A percentile compares a stretch with the other conserved stretches of the same genome.
Conservation (phyloP, 2,329 filamentous ascomycete genomes). For the Botrytis tulipae region DNA sequence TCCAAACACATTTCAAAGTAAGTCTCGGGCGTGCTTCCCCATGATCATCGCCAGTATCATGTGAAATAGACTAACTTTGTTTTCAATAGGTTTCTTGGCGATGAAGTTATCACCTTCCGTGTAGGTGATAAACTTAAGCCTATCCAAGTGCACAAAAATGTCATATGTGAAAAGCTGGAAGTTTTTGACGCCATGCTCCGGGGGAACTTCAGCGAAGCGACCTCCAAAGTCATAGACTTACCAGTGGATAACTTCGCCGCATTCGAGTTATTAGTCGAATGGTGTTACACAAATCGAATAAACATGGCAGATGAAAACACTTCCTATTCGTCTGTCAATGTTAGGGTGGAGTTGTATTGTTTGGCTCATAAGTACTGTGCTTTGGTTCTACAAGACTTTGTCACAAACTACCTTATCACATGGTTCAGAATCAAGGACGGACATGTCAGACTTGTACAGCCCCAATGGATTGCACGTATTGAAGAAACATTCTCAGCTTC, state of each 20-base stretch:
- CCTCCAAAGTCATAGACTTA: slow-evolving; percentile 9
- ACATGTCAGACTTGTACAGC: background rate
- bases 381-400: slow-evolving; percentile 1
- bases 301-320: background rate
- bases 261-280: slow-evolving; percentile 16
- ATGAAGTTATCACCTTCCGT: background rate
- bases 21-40: background rate
- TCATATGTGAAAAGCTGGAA: slow-evolving; percentile 20
- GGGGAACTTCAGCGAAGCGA: slow-evolving; percentile 19
- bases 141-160: slow-evolving; percentile 14
- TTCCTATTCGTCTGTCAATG: background rate
- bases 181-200: slow-evolving; percentile 23
- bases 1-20: slow-evolving; percentile 3
- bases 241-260: slow-evolving; percentile 21
- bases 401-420: background rate
- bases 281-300: slow-evolving; percentile 11
- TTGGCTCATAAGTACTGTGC: slow-evolving; percentile 4
- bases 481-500: background rate
- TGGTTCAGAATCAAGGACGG: background rate
- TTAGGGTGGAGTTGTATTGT: background rate
- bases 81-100: background rate
- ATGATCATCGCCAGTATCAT: background rate
- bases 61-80: background rate
- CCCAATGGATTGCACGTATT: background rate
- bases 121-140: background rate